Base-by-base conservation (phyloP, 2,329 filamentous ascomycete genomes). In the Aspergillus sojae region DNA sequence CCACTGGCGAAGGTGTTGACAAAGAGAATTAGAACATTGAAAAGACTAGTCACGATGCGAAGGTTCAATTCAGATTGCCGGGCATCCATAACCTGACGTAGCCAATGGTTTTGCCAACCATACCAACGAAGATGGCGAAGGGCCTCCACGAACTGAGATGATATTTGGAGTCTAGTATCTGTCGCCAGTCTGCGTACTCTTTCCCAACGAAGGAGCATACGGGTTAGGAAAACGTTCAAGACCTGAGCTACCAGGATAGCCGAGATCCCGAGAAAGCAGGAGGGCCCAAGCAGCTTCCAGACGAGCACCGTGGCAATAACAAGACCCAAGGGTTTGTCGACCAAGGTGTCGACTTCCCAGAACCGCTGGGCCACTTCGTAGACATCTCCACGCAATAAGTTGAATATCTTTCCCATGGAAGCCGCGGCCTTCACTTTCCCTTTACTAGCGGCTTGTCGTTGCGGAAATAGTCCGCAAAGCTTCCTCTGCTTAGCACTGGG, bases 321-420 rank as follows among this genome's bases (percentile, higher is more conserved):
- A n/a, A 94, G 84, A 63, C 90, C 91, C 19, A 95, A 77, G 0
- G 93, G 93, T 65, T 91, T 91, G 3, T 89, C 89, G 46, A 96
- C 80, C 1, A 97, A 80, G n/a, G 83, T 83, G 2, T 91, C 85
- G 58, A 95, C 91, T 64, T 97, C 93, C 93, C 93, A 97, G 70
- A 97, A 95, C 50, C 91, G 68, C 63, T 78, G 76, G 19, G 75
- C 76, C 7, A 78, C 75, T 62, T 78, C 75, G 43, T 79, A 77
- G 11, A 75, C 77, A 65, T 78, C 78, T 7, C 84, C 84, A 43
- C 92, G 89, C 82, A 96, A 91, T 2, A 97, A 79, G 70, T 96
- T 97, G 65, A 97, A 85, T 58, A 97, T 95, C 73, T 96, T 96
- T 9, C 93, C 93, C 78, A 94, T 94, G 0, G 91, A 93, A 0